Evolutionary conservation across 495 filamentous ascomycete genomes (phyloP).

Genomic region (Lichenothelia convexa): DNA sequence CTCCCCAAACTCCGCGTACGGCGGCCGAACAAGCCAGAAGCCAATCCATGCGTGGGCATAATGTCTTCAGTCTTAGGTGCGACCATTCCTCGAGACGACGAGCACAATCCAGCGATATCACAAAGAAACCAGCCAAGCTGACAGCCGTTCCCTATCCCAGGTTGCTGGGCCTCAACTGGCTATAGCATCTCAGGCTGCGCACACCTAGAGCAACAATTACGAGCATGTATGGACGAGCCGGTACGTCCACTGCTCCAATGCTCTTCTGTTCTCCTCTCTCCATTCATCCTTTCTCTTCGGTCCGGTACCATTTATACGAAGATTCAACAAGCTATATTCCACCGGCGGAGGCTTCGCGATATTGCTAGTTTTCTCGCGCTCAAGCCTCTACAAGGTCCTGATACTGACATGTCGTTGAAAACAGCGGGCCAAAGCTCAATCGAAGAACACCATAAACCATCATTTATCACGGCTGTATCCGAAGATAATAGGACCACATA

Average conservation of each 20-base stretch:
- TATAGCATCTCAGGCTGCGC: constrained; percentile 55
- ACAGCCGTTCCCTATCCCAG: constrained; percentile 28
- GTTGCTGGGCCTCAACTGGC: constrained; percentile 87
- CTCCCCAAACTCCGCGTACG: constrained; percentile 69
- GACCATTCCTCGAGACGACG: constrained; percentile 15
- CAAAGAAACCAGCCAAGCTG: no score
- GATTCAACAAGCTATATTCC: no score
- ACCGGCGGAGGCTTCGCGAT: no score
- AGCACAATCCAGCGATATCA: no score
- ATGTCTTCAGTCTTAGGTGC: constrained; percentile 86
- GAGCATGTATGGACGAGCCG: constrained; percentile 84
- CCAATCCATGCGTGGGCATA: constrained; percentile 62
- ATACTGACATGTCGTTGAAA: neutral
- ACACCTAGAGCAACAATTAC: constrained; percentile 61
- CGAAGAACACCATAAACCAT: constrained; percentile 87
- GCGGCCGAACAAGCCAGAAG: constrained; percentile 53
- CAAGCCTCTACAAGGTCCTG: no score
- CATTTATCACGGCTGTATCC: constrained; percentile 76
- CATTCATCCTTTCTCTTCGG: neutral
- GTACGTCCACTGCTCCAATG: constrained; percentile 24
- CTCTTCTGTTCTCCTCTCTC: constrained; percentile 6
- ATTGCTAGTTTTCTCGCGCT: no score
- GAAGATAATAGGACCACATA: constrained; percentile 52
- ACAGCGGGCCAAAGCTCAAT: constrained; percentile 43
- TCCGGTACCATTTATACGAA: neutral